Base-by-base conservation (phyloP, 148 eudicot genomes). In the Camellia japonica region DNA sequence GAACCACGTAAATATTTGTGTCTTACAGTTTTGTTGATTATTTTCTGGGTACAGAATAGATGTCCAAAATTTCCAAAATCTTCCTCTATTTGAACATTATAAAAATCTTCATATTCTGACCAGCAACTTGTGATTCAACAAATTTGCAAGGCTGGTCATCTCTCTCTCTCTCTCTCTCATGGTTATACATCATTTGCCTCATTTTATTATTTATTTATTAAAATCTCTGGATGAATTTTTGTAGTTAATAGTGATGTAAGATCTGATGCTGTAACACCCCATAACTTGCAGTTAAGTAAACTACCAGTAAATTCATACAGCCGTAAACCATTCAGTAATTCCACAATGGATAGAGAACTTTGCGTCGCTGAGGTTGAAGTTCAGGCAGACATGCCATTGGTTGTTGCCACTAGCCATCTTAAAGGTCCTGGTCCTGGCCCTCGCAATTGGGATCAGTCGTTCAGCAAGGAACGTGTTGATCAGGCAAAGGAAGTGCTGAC, bases 381-480 rank as follows among this genome's bases (percentile, higher is more conserved):
- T 30, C 30, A 30, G 30, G 30, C 30, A 30, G 30, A 30, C 30
- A 0, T 30, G 30, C 93, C 49, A 55, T 75, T 96, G 43, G 83
- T 91, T 61, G 85, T 93, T 73, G 95, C 96, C 65, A 95, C 94
- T 6, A 84, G 83, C 91, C 99, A 97, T 82, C 93, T 94, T 4
- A 95, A 97, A 87, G 92, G 98, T 74, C 99, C 98, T 6, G 88
- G 92, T 80, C 98, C 95, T 0, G 90, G 84, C 19, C 99, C 98
- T 5, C 99, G 98, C 1, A 96, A 65, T 58, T 92, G 97, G 97
- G 90, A 95, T 80, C 97, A 95, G 63, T 88, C 89, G 94, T 90
- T 54, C 89, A 93, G 95, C 88, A 92, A 93, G 86, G 98, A 96
- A 81, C 91, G 99, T 4, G 98, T 96, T 11, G 75, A 68, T n/a